phyloP scores from a whole-genome alignment of 1,284 basidiomycete species.

The Trichosporon faecale region DNA sequence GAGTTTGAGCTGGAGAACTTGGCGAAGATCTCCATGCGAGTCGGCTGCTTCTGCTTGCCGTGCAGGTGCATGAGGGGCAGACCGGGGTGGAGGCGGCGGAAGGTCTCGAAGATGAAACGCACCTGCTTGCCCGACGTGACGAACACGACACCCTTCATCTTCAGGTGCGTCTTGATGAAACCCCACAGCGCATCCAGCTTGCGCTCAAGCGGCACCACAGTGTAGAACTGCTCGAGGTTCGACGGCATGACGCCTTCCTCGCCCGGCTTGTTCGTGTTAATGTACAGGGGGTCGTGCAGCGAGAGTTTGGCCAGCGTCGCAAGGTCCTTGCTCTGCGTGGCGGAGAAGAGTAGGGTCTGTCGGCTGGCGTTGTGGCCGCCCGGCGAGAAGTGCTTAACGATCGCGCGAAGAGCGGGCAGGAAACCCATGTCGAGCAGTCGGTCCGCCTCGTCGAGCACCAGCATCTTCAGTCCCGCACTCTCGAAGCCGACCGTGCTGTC shows the following conservation, averaged over 20 bases:
- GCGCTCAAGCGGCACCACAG: conserved; percentile 74
- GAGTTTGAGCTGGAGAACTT: conserved; percentile 75
- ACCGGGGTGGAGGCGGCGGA: conserved; percentile 92
- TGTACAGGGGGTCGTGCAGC: conserved; percentile 74
- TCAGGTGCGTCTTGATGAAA: conserved; percentile 92
- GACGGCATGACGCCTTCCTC: conserved; percentile 61
- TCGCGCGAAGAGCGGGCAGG: conserved; percentile 79
- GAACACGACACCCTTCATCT: conserved; percentile 90
- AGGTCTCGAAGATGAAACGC: conserved; percentile 93
- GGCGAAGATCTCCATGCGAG: conserved; percentile 75
- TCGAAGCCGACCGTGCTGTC: conserved; percentile 97
- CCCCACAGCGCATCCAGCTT: conserved; percentile 92
- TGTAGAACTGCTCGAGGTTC: conserved; percentile 86
- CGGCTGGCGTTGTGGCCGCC: conserved; percentile 66
- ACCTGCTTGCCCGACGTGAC: conserved; percentile 88
- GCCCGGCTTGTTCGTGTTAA: conserved; percentile 61
- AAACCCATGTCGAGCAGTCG: conserved; percentile 97
- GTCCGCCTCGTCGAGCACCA: conserved; percentile 97
- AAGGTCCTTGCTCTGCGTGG: conserved; percentile 91
- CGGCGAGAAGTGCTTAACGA: conserved; percentile 66
- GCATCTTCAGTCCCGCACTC: conserved; percentile 79
- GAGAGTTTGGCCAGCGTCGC: conserved; percentile 85
- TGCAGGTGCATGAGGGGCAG: conserved; percentile 85
- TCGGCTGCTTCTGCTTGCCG: conserved; percentile 94
- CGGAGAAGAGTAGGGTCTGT: conserved; percentile 94